A percentile compares a stretch with the other conserved stretches of the same genome.
Conservation (phyloP, 495 filamentous ascomycete genomes). For the Podospora fimiseda region DNA sequence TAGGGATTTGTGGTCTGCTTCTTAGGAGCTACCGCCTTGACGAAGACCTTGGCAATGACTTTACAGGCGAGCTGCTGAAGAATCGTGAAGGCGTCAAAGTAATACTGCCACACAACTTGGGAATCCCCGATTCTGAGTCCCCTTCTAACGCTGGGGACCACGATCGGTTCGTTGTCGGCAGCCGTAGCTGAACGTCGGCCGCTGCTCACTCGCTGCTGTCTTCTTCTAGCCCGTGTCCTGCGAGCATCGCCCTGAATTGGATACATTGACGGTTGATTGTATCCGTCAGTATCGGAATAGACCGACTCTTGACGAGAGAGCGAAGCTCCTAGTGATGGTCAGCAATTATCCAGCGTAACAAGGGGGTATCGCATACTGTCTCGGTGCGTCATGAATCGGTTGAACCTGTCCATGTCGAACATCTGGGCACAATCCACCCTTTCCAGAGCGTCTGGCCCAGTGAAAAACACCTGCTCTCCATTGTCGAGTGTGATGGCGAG, state of each 20-base stretch:
- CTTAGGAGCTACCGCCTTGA: slow-evolving; percentile 76
- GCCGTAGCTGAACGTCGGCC: no score
- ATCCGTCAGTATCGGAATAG: no score
- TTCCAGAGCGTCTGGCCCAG: slow-evolving; percentile 21
- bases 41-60: slow-evolving; percentile 68
- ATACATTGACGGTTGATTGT: no score
- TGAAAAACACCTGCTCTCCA: slow-evolving; percentile 27
- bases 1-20: slow-evolving; percentile 85
- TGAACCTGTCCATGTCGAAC: slow-evolving; percentile 29
- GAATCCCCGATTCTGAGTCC: slow-evolving; percentile 51
- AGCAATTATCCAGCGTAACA: no score
- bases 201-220: no score
- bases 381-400: slow-evolving; percentile 15
- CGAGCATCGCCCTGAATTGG: background rate
- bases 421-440: slow-evolving; percentile 23
- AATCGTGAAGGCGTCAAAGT: slow-evolving; percentile 55
- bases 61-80: slow-evolving; percentile 72
- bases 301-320: no score
- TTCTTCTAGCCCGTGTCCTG: background rate
- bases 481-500: slow-evolving; percentile 29
- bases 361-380: background rate
- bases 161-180: slow-evolving; percentile 23
- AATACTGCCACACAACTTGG: slow-evolving; percentile 54
- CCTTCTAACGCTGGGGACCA: slow-evolving; percentile 19
- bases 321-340: no score